Evolutionary conservation across 2,329 filamentous ascomycete species (phyloP), one percentile per base, ranked within the genome.

Genomic region (Pleomassaria siparia): DNA sequence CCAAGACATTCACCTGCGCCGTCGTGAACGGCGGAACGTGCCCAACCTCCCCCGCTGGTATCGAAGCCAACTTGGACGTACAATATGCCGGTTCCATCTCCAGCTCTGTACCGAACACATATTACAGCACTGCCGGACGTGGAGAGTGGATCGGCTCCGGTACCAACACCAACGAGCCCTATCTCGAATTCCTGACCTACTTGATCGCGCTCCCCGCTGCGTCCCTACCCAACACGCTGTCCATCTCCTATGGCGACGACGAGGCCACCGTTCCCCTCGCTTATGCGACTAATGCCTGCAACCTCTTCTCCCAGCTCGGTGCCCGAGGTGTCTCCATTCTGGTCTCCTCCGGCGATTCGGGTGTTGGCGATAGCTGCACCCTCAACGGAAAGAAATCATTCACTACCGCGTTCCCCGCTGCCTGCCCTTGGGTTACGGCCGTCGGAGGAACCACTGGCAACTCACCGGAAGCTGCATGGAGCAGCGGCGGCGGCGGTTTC

Each of bases 171-270:
- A 88, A 87, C 61, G 85, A 88, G 69, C 83, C 83, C 0, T 87
- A 86, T 63, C 70, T 86, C 5, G 75, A 77, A 21, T 86, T 80
- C 68, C 67, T 86, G 8, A 73, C 79, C 41, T 79, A 81, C 60
- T 58, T 86, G 3, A 74, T 84, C 1, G 69, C 71, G 0, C 75
- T 83, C 4, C 64, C 74, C 0, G 74, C 78, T 39, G 62, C 68
- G 12, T 77, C 79, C 13, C 70, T 87, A 2, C 84, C 85, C 0
- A 78, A 82, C 41, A 80, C 82, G 4, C 77, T 87, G 51, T 80
- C 76, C 37, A 82, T 80, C n/a, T 85, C 82, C 0, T 87, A 87
- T 61, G 83, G 82, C 37, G 83, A 86, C 53, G 78, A 82, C 50
- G 85, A 87, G 64, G 78, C 84, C 62, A 79, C 75, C 5, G 74